Base-by-base conservation (phyloP, 73 alveolate species). In the Paramecium biaurelia region DNA sequence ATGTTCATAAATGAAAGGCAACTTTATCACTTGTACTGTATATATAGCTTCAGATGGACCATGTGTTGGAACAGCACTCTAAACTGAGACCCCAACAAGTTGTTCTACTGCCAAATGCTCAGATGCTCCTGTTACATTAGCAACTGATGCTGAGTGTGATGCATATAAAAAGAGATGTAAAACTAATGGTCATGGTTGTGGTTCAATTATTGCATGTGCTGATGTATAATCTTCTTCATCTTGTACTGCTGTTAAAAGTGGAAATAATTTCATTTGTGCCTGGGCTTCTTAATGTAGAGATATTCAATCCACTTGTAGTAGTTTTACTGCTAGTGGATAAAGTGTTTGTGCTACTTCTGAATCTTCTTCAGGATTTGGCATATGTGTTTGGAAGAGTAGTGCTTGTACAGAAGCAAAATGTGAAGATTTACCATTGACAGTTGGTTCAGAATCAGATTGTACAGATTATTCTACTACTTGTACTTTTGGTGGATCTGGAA, bases 41-140 rank as follows among this genome's bases (percentile, higher is more conserved):
- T 79, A 23, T 63, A 18, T 63, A 10, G 90, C 90, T 3, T 24
- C 35, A 9, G 90, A 79, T 79, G 90, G 90, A 43, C 90, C 90
- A 23, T 79, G 90, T 47, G 24, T 28, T 7, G 32, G 57, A 2
- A 72, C 86, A 32, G 58, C 86, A 0, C 84, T 32, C 1, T 63
- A 63, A 30, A 63, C 84, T 26, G 45, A 26, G 1, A 63, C 45
- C 0, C 26, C 84, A 12, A 32, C 84, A 3, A 72, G 34, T 72
- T 72, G 86, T 72, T 4, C 59, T 12, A 38, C 86, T n/a, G 45
- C 38, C 5, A 37, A 34, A 38, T 72, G 86, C n/a, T 21, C 58
- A 34, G 86, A 72, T 30, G 86, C 86, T 14, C 86, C 90, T 43
- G 2, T 7, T 24, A 47, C 70, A 23, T 41, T 79, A 12, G 43